Evolutionary conservation across 2,329 filamentous ascomycete species (phyloP), one percentile per base, ranked within the genome.

Genomic region (Diaporthe longicolla): DNA sequence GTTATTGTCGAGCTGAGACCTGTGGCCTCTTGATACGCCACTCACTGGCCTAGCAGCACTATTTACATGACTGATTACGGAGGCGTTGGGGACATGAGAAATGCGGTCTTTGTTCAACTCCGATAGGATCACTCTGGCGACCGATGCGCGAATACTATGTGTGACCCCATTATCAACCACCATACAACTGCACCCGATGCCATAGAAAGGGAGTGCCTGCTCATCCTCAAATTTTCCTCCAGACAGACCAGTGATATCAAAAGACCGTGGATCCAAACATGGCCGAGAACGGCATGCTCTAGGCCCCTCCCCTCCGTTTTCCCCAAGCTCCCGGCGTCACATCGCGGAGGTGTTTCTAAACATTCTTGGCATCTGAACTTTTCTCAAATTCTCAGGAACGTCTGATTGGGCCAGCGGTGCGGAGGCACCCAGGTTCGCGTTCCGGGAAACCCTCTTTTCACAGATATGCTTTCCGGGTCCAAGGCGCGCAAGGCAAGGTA

Each of bases 291-390:
- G 45, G 63, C 63, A 3, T 37, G 43, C 43, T 50, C 61, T 17
- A 35, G 10, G 13, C 21, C 1, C 32, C n/a, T 32, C 32, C 15
- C 15, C 15, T 19, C 43, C 43, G 17, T 29, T 40, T 21, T 13
- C 58, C 40, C 19, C 26, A 50, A 50, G 61, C 43, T 50, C 61
- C 61, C 43, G 43, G 61, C 61, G 43, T 66, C 43, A 66, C 61
- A 66, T 35, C 61, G 35, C 61, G 61, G 61, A 66, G 61, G 61
- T 37, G 63, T 66, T 66, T 66, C 63, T 26, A 66, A 66, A 66
- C 63, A 66, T 52, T 26, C 63, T 66, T 66, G 63, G 63, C 63
- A 66, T 66, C 63, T 66, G 63, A 66, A 52, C 45, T 52, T 52
- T 66, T 52, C 11, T 52, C 63, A 37, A 66, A 52, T 66, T 15